Evolutionary conservation across 2,329 filamentous ascomycete species (phyloP).

Genomic region (Botrytis fragariae): DNA sequence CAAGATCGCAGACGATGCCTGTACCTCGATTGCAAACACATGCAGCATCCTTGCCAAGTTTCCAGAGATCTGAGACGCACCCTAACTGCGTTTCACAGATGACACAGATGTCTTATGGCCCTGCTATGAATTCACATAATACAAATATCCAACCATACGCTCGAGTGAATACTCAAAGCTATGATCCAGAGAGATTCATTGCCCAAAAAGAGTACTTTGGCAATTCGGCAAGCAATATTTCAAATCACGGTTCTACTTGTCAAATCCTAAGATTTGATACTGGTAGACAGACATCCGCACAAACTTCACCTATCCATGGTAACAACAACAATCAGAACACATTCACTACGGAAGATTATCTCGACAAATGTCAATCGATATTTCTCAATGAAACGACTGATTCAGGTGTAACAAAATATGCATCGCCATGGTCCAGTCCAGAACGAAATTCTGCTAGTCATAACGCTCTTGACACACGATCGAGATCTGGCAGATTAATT

Average conservation of each 20-base stretch:
- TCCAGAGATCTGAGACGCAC: slow-evolving; percentile 28
- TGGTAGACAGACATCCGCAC: slow-evolving; percentile 58
- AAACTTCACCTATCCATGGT: slow-evolving; percentile 51
- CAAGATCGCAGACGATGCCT: slow-evolving; percentile 23
- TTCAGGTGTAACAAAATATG: background rate
- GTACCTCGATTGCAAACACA: slow-evolving; percentile 16
- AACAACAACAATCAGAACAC: background rate
- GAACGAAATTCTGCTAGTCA: background rate
- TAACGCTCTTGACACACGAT: background rate
- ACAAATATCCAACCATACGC: background rate
- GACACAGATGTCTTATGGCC: background rate
- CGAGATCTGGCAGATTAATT: background rate
- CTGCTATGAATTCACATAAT: background rate
- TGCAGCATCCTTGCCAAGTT: background rate
- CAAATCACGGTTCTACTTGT: slow-evolving; percentile 46
- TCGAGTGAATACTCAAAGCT: background rate
- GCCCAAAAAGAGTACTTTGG: slow-evolving; percentile 14
- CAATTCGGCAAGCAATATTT: slow-evolving; percentile 37
- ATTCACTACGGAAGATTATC: slow-evolving; percentile 10
- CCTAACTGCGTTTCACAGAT: slow-evolving; percentile 20
- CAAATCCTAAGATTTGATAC: slow-evolving; percentile 63
- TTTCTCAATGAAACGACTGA: background rate
- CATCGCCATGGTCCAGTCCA: background rate
- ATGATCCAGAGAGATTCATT: slow-evolving; percentile 4
- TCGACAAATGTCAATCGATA: slow-evolving; percentile 11